These are phyloP conservation scores for Scheffersomyces insectosa DNA, from an alignment of 1,139 yeast species.

Conservation along the genomic window DNA sequence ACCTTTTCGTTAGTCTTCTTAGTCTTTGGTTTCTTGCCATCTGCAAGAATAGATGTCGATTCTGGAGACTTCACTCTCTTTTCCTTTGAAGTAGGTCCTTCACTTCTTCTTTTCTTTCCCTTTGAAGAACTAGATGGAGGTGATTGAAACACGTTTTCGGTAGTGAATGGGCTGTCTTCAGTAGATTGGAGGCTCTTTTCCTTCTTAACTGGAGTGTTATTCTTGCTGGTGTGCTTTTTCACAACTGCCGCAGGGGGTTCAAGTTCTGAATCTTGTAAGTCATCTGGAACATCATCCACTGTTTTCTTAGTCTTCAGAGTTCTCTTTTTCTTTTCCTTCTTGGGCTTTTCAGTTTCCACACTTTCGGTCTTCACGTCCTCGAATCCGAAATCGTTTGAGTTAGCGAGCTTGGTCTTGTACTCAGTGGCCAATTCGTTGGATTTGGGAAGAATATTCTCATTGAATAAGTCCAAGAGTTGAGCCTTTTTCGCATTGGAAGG, in stretches of 20 bases:
- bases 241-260: not conserved
- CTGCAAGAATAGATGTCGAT: conserved; percentile 1
- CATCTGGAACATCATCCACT: conserved; percentile 1
- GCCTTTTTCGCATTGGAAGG: conserved; percentile 65
- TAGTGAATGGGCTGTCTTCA: not conserved
- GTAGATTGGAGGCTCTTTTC: not conserved
- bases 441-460: conserved; percentile 44
- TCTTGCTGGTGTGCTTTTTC: not conserved
- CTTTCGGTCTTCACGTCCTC: conserved; percentile 11
- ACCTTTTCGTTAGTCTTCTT: conserved; percentile 3
- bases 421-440: conserved; percentile 29
- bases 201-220: not conserved
- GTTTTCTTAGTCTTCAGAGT: conserved; percentile 1
- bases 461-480: conserved; percentile 55
- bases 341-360: conserved; percentile 11
- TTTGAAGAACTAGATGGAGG: conserved; percentile 1
- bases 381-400: not conserved
- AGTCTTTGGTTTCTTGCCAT: conserved; percentile 7
- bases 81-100: conserved; percentile 1
- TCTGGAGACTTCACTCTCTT: conserved; percentile 3
- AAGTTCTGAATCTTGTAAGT: not conserved
- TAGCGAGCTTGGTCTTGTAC: conserved; percentile 25
- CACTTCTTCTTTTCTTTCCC: not conserved
- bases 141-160: not conserved
- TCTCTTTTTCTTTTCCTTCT: conserved; percentile 15